Evolutionary conservation across 495 filamentous ascomycete genomes (phyloP).

Genomic region (Penicillium tannophilum): DNA sequence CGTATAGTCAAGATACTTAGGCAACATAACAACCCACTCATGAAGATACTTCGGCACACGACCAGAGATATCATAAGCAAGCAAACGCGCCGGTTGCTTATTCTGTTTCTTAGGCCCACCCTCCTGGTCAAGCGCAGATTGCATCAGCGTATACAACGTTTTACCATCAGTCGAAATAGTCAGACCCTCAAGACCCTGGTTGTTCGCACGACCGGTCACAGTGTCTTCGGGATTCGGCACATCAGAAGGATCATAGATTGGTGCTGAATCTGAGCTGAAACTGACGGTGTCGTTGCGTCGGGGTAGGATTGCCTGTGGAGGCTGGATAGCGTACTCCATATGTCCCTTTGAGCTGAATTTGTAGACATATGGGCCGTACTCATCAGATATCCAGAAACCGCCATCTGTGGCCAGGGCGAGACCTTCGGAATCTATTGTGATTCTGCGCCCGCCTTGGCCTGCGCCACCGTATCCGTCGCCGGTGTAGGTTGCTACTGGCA

Average conservation of each 20-base stretch:
- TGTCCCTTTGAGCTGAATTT: conserved; percentile 61
- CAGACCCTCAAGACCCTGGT: conserved; percentile 78
- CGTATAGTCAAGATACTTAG: conserved; percentile 54
- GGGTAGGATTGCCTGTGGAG: conserved; percentile 68
- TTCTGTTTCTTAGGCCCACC: conserved; percentile 59
- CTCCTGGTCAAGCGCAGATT: conserved; percentile 68
- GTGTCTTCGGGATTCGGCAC: conserved; percentile 56
- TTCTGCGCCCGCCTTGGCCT: conserved; percentile 60
- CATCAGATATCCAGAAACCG: conserved; percentile 76
- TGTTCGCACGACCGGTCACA: conserved; percentile 67
- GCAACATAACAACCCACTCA: conserved; percentile 72
- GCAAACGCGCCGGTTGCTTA: conserved; percentile 58
- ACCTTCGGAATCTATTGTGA: conserved; percentile 71
- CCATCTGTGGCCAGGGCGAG: conserved; percentile 65
- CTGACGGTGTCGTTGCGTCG: conserved; percentile 60
- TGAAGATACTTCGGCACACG: conserved; percentile 45
- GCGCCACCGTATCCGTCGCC: conserved; percentile 74
- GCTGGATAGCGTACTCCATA: conserved; percentile 67
- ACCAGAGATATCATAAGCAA: conserved; percentile 62
- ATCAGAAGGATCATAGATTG: conserved; percentile 55
- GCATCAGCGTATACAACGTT: conserved; percentile 67
- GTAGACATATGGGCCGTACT: conserved; percentile 79
- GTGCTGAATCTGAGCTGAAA: conserved; percentile 63
- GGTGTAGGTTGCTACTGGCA: conserved; percentile 66
- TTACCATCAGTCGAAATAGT: conserved; percentile 65